phyloP scores from a whole-genome alignment of 805 yeast species.

The Suhomyces vadensis region DNA sequence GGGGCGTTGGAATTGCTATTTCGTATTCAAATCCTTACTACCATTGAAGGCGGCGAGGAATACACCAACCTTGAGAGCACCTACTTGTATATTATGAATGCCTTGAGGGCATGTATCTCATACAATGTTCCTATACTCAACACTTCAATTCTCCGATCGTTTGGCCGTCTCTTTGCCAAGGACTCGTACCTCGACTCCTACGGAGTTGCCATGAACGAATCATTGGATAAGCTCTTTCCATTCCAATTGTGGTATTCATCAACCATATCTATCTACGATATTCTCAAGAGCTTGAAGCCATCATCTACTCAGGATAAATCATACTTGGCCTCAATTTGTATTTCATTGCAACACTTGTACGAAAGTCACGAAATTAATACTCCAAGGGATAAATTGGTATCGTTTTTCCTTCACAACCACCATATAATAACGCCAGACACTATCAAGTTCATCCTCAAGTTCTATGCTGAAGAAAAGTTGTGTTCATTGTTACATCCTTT shows the following conservation, averaged over 20 bases:
- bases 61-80: conserved; percentile 24
- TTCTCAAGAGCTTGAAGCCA: conserved; percentile 27
- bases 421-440: conserved; percentile 36
- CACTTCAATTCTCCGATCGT: conserved; percentile 40
- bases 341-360: conserved; percentile 32
- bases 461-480: conserved; percentile 47
- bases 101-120: conserved; percentile 30
- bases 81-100: conserved; percentile 31
- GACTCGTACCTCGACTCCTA: conserved; percentile 19
- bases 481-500: conserved; percentile 54
- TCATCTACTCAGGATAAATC: conserved; percentile 28
- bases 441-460: conserved; percentile 47
- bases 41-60: conserved; percentile 20
- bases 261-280: conserved; percentile 40
- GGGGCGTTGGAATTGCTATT: conserved; percentile 44
- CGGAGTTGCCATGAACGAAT: conserved; percentile 15
- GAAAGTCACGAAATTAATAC: conserved; percentile 40
- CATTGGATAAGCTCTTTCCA: conserved; percentile 32
- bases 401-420: conserved; percentile 41
- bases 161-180: conserved; percentile 41
- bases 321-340: conserved; percentile 37
- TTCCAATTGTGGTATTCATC: conserved; percentile 44
- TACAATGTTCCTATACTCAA: conserved; percentile 41
- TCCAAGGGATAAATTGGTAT: conserved; percentile 43
- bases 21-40: conserved; percentile 23